A percentile compares a stretch with the other conserved stretches of the same genome.
Conservation (phyloP, 306 rosid species). For the Quercus mongolica region DNA sequence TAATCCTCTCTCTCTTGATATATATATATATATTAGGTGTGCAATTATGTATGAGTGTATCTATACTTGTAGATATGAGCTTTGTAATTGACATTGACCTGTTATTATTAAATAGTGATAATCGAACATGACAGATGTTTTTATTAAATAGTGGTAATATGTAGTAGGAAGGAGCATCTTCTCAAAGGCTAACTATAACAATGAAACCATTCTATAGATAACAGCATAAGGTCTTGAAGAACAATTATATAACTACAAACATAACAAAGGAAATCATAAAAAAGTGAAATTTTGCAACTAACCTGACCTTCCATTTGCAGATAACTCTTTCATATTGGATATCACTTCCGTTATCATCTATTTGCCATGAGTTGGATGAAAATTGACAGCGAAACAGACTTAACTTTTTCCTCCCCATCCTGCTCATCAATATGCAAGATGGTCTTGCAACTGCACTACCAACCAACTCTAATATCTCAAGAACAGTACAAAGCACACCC, state of each 20-base stretch:
- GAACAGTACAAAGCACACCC: slow-evolving; percentile 58
- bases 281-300: slow-evolving; percentile 9
- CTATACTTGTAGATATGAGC: not conserved
- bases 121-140: not conserved
- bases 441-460: slow-evolving; percentile 53
- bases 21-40: too few relatives aligned
- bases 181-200: not conserved
- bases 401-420: slow-evolving; percentile 54
- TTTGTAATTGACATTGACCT: too few relatives aligned
- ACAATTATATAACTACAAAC: not conserved
- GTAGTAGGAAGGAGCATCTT: not conserved
- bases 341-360: slow-evolving; percentile 45
- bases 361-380: slow-evolving; percentile 80
- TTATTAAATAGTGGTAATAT: not conserved
- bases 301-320: slow-evolving; percentile 69
- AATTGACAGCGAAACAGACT: slow-evolving; percentile 47
- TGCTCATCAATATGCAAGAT: slow-evolving; percentile 40
- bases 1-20: not conserved
- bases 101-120: not conserved
- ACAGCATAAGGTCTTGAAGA: not conserved
- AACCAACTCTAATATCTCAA: slow-evolving; percentile 67
- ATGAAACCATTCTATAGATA: not conserved
- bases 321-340: slow-evolving; percentile 52
- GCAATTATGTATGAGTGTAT: too few relatives aligned
- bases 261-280: not conserved